Evolutionary conservation across 352 stramenopile genomes (phyloP), one percentile per base, ranked within the genome.

Genomic region (Phytophthora colocasiae): DNA sequence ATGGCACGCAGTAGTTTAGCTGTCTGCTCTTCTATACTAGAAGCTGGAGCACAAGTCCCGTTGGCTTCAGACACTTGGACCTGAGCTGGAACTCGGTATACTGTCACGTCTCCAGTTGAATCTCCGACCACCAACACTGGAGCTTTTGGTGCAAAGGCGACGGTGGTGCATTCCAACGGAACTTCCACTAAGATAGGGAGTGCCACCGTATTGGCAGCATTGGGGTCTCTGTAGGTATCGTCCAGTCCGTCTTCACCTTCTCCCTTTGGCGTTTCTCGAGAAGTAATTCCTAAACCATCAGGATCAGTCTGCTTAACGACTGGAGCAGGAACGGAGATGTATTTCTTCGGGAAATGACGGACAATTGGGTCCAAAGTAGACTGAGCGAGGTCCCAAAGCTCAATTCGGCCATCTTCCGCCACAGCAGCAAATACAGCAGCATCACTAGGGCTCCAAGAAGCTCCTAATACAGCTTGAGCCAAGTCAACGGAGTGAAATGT

Each of bases 301-400:
- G 47, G 27, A 32, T 49, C 45, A 22, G 58, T 26, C 24, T 63
- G 31, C 31, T 36, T 36, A 36, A 36, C 31, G 31, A 36, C 60
- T 10, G 57, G 36, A 1, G 29, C 39, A 12, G 36, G 44, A 6
- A 77, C 69, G 0, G 62, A 44, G 9, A 64, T 66, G 31, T 68
- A 84, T 24, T 87, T 90, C 45, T 88, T 91, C 2, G 83, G 85
- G 46, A 90, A 91, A 58, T 89, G 77, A 11, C 80, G 89, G 34
- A 95, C 80, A 17, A 94, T 86, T 0, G 92, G 92, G 48, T 98
- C 91, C 0, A 98, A 68, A 22, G 76, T 91, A 9, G 85, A 97
- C 36, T 91, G 76, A 6, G 73, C 67, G n/a, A 97, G 70, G 59
- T 97, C 89, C 92, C 92, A 98, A 41, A 98, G 89, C 60, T 97